Evolutionary conservation across 371 early-diverging fungal genomes (phyloP).

Genomic region (Apophysomyces trapeziformis): DNA sequence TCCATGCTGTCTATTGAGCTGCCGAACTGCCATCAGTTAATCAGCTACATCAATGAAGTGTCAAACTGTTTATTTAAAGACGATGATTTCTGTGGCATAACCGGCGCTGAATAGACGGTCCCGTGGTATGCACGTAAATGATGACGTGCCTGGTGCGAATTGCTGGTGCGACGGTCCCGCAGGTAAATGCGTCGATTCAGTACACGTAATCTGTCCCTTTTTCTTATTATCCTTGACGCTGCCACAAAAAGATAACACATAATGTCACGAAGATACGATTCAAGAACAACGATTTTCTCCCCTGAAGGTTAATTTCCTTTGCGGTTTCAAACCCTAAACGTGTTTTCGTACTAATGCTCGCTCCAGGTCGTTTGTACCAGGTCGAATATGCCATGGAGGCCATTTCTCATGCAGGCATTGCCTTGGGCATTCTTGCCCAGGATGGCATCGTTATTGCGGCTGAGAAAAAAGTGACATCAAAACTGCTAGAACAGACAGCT

Average conservation of each 20-base stretch:
- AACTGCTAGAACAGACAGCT: conserved; percentile 83
- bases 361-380: conserved; percentile 96
- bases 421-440: conserved; percentile 90
- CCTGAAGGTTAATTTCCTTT: conserved; percentile 84
- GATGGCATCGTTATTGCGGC: conserved; percentile 98
- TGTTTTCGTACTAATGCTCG: not conserved
- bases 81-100: no score
- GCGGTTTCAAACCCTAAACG: not conserved
- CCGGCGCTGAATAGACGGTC: no score
- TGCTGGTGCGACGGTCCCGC: no score
- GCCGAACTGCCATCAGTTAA: no score
- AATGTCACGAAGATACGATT: conserved; percentile 96
- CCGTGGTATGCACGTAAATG: no score
- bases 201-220: conserved; percentile 12
- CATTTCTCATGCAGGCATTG: conserved; percentile 97
- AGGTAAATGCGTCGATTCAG: no score
- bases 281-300: conserved; percentile 97
- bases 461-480: conserved; percentile 94
- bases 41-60: no score
- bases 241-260: conserved; percentile 25
- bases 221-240: not conserved
- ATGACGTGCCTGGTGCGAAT: no score
- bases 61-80: no score
- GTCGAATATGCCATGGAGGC: conserved; percentile 99
- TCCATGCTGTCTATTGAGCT: no score